A percentile compares a stretch with the other conserved stretches of the same genome.
Conservation (phyloP, 768 basidiomycete genomes). For the Amanita pallidorosea region DNA sequence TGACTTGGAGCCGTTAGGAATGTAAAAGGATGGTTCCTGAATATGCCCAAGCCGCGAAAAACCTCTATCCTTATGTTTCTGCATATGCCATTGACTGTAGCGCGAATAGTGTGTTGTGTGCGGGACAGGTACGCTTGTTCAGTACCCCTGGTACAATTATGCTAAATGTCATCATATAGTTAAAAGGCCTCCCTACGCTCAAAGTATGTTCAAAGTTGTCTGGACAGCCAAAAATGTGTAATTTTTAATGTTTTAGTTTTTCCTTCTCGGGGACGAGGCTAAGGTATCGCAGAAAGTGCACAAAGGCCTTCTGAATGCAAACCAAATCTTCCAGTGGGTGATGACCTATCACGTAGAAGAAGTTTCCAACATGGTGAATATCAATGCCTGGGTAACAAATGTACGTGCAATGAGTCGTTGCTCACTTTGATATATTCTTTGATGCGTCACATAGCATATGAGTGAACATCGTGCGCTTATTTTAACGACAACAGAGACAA, state of each 20-base stretch:
- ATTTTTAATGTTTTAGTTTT: slow-evolving; percentile 32
- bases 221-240: too few species aligned
- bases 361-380: slow-evolving; percentile 41
- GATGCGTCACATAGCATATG: slow-evolving; percentile 13
- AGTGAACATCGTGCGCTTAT: slow-evolving; percentile 50
- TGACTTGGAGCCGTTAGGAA: slow-evolving; percentile 35
- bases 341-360: slow-evolving; percentile 64
- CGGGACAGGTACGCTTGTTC: slow-evolving; percentile 44
- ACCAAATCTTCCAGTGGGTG: slow-evolving; percentile 66
- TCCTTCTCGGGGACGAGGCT: slow-evolving; percentile 57
- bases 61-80: slow-evolving; percentile 60
- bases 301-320: slow-evolving; percentile 62
- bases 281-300: slow-evolving; percentile 32
- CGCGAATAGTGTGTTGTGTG: slow-evolving; percentile 73
- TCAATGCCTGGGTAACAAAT: slow-evolving; percentile 57
- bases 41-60: slow-evolving; percentile 70
- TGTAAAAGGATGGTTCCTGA: slow-evolving; percentile 83
- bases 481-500: slow-evolving; percentile 63
- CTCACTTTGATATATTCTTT: background rate
- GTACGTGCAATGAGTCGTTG: slow-evolving; percentile 29
- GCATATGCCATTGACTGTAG: slow-evolving; percentile 94
- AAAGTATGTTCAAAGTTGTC: slow-evolving; percentile 52
- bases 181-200: slow-evolving; percentile 89
- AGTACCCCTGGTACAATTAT: too few species aligned
- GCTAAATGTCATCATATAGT: slow-evolving; percentile 21